Evolutionary conservation across 441 rosid genomes (phyloP), one percentile per base, ranked within the genome.

Genomic region (Metrosideros polymorpha): DNA sequence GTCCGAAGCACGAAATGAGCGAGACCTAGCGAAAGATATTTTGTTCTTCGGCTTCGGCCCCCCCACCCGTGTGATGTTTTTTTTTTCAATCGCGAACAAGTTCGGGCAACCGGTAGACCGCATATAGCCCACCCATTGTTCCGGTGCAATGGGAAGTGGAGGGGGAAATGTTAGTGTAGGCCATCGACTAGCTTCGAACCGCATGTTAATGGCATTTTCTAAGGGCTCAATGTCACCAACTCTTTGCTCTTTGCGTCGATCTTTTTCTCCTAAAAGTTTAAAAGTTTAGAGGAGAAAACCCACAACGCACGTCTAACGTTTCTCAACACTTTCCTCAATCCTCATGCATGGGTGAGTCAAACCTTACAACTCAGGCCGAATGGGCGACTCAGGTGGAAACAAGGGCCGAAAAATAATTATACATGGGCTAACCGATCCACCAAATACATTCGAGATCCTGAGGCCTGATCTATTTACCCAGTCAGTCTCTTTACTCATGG

Each of bases 341-440:
- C 3, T 17, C 0, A 8, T 18, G 24, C 2, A 0, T 1, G n/a
- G n/a, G 39, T 7, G 39, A 61, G 24, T 7, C 39, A 7, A 59
- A 39, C 71, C 71, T 59, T 1, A 0, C 39, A 6, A 27, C 30
- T 56, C 61, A 12, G 17, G 14, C 17, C 17, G 61, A 56, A 56
- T 27, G 30, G 22, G 71, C 22, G 19, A 59, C 71, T 29, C 22
- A 15, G 39, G 71, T 15, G 39, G 22, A 61, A 61, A 61, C 6
- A 18, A 15, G 71, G 71, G 71, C 22, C 15, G 71, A 15, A 61
- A 32, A 15, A 29, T 29, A 18, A 61, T 39, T 19, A 30, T 30
- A 30, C 71, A 4, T 61, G 71, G 76, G 43, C 76, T 63, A 6
- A 63, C 75, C 8, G 42, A 63, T 63, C 75, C 42, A 63, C 75